A percentile compares a stretch with the other conserved stretches of the same genome.
Conservation (phyloP, 2,329 filamentous ascomycete species). For the Furcasterigmium sp. region DNA sequence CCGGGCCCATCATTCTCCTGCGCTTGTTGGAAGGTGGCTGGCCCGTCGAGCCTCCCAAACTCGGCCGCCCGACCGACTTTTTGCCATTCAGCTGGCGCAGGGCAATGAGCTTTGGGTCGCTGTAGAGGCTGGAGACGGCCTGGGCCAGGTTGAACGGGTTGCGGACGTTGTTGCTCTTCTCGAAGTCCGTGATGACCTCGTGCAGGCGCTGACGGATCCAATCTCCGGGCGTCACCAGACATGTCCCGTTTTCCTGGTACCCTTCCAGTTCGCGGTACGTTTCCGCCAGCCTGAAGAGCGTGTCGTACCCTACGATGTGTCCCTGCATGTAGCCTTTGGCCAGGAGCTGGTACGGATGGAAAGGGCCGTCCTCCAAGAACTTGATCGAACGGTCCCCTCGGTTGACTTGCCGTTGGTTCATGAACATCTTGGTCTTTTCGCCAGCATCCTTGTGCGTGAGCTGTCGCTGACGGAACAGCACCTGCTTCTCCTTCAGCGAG, state of each 20-base stretch:
- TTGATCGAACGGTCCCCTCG: conserved; percentile 47
- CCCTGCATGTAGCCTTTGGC: conserved; percentile 44
- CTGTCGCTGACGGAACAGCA: conserved; percentile 19
- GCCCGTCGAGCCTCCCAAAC: no score
- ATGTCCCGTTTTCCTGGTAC: conserved; percentile 29
- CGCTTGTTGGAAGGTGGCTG: no score
- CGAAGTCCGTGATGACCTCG: conserved; percentile 32
- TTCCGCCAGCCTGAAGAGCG: conserved; percentile 49
- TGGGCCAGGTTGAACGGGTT: conserved; percentile 44
- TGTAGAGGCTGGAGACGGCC: conserved; percentile 49
- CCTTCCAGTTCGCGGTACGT: conserved; percentile 48
- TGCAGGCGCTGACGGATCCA: conserved; percentile 54
- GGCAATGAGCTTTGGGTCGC: conserved; percentile 45
- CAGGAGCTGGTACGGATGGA: conserved; percentile 53
- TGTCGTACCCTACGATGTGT: conserved; percentile 47
- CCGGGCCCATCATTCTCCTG: no score
- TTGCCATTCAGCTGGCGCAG: conserved; percentile 43
- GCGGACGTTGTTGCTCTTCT: conserved; percentile 24
- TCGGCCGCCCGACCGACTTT: conserved; percentile 53
- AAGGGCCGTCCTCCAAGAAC: conserved; percentile 43
- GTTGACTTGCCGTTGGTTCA: conserved; percentile 51
- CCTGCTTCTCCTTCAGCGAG: conserved; percentile 32
- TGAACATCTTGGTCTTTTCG: conserved; percentile 37
- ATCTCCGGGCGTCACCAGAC: conserved; percentile 46
- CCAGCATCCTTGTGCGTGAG: conserved; percentile 19